Percentiles rank a stretch among this genome's conserved stretches.
phyloP scores from a whole-genome alignment of 768 basidiomycete genomes.

The Arthromyces matolae region DNA sequence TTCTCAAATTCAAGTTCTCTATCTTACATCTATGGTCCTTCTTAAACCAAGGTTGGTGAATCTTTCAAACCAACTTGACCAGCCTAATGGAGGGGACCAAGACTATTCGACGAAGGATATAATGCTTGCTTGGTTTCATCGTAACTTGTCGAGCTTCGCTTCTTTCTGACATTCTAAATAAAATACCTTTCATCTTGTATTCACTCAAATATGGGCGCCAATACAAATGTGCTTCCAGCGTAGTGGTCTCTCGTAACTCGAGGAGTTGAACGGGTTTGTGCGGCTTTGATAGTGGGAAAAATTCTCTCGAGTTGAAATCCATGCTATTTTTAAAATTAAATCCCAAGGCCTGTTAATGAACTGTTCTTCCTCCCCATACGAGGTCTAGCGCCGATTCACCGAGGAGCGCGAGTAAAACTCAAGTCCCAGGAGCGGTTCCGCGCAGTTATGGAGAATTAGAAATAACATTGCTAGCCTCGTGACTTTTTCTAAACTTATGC shows the following conservation, averaged over 20 bases:
- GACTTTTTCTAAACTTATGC: not conserved
- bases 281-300: no score
- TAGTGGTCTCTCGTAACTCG: no score
- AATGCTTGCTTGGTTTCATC: constrained; percentile 51
- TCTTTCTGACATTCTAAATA: constrained; percentile 44
- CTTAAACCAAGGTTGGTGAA: constrained; percentile 67
- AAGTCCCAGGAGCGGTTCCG: no score
- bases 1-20: constrained; percentile 14
- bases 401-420: constrained; percentile 6
- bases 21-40: constrained; percentile 38
- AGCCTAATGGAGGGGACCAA: constrained; percentile 82
- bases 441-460: no score
- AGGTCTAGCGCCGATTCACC: no score
- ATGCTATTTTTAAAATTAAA: no score
- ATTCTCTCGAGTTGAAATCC: no score
- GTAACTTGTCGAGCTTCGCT: constrained; percentile 46
- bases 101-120: constrained; percentile 60
- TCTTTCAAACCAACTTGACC: constrained; percentile 38
- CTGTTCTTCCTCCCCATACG: no score
- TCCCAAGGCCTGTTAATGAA: no score
- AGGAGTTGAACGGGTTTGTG: no score
- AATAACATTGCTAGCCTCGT: constrained; percentile 5
- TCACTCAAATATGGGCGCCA: no score
- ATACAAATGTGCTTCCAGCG: no score
- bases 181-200: constrained; percentile 13